phyloP scores from a whole-genome alignment of 2,329 filamentous ascomycete genomes.

The Lasiodiplodia citricola region DNA sequence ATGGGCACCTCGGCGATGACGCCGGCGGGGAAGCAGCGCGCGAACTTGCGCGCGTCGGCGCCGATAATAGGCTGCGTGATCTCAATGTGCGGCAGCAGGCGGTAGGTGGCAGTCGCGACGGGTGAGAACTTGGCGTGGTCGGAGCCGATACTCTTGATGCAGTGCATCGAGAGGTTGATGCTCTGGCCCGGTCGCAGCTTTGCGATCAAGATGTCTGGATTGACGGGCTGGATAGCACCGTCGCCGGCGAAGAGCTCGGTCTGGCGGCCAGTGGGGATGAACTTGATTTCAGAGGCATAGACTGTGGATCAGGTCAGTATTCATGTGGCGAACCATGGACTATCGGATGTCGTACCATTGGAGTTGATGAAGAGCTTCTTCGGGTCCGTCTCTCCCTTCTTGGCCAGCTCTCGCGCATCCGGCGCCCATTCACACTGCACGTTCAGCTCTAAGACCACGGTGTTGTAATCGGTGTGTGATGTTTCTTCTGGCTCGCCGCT shows the following conservation, averaged over 20 bases:
- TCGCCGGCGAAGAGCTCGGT: slow-evolving; percentile 45
- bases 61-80: slow-evolving; percentile 86
- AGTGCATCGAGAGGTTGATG: slow-evolving; percentile 87
- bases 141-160: slow-evolving; percentile 89
- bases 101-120: slow-evolving; percentile 92
- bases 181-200: slow-evolving; percentile 91
- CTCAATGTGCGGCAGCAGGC: slow-evolving; percentile 84
- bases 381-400: slow-evolving; percentile 77
- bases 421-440: slow-evolving; percentile 81
- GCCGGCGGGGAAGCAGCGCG: slow-evolving; percentile 83
- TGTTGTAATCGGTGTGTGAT: slow-evolving; percentile 78
- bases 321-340: background rate
- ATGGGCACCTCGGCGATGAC: slow-evolving; percentile 83
- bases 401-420: slow-evolving; percentile 62
- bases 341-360: slow-evolving; percentile 49
- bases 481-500: slow-evolving; percentile 52
- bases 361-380: slow-evolving; percentile 84
- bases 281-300: slow-evolving; percentile 65
- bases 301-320: slow-evolving; percentile 33
- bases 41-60: slow-evolving; percentile 85
- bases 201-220: slow-evolving; percentile 91
- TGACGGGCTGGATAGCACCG: slow-evolving; percentile 74
- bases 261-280: slow-evolving; percentile 71
- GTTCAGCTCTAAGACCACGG: slow-evolving; percentile 76
- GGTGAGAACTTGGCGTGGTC: slow-evolving; percentile 98